Conservation (phyloP, 2,329 filamentous ascomycete genomes). For the Fusarium mexicanum region DNA sequence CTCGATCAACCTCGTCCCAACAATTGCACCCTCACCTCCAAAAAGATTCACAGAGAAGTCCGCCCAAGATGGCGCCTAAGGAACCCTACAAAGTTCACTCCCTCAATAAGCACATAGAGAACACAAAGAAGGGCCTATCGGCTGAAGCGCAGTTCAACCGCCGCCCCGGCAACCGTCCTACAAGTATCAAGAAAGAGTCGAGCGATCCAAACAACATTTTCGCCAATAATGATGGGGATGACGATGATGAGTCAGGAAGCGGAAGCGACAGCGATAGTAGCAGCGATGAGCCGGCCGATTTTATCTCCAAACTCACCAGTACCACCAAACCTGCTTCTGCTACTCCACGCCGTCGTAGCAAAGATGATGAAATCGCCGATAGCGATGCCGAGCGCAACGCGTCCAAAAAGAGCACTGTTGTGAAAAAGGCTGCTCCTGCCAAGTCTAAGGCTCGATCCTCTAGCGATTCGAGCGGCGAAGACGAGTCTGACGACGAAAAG, state of each 20-base stretch:
- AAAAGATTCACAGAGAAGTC: constrained; percentile 15
- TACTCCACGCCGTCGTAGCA: constrained; percentile 41
- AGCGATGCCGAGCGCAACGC: constrained; percentile 53
- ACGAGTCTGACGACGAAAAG: constrained; percentile 42
- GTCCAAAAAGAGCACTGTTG: constrained; percentile 35
- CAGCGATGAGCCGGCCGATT: constrained; percentile 36
- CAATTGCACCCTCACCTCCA: constrained; percentile 38
- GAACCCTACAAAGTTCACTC: constrained; percentile 50
- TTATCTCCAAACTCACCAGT: constrained; percentile 47
- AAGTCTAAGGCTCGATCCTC: constrained; percentile 36
- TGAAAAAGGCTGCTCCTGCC: constrained; percentile 22
- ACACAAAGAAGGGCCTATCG: constrained; percentile 50
- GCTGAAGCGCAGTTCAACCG: constrained; percentile 49
- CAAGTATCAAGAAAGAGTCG: constrained; percentile 47
- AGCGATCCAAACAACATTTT: constrained; percentile 44
- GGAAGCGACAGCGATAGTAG: constrained; percentile 40
- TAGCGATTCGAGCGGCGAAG: constrained; percentile 43
- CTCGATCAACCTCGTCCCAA: constrained; percentile 20
- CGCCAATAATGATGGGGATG: constrained; percentile 45
- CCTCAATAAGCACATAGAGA: constrained; percentile 51
- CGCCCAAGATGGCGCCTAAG: constrained; percentile 50
- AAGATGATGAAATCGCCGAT: constrained; percentile 54
- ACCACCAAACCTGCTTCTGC: constrained; percentile 26
- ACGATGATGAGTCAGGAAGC: constrained; percentile 46
- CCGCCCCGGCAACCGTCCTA: constrained; percentile 39